A percentile compares a stretch with the other conserved stretches of the same genome.
Evolutionary conservation across 2,329 filamentous ascomycete species (phyloP).

Genomic region (Stagonosporopsis chrysanthemi): DNA sequence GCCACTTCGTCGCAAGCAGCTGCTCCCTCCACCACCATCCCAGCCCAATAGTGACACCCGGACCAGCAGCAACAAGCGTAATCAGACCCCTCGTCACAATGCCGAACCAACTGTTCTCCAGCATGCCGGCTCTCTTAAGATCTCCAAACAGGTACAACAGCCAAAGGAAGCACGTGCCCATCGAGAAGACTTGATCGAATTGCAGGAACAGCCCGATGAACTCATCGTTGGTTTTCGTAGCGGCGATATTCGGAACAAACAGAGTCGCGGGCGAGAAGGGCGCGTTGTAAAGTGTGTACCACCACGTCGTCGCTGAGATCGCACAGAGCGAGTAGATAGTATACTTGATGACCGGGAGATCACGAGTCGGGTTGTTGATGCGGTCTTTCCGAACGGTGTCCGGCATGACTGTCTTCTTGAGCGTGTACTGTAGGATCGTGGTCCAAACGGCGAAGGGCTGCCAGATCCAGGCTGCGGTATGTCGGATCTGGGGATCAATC

Average conservation of each 20-base stretch:
- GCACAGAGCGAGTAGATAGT: constrained; percentile 21
- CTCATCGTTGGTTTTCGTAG: constrained; percentile 16
- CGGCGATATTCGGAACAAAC: constrained; percentile 17
- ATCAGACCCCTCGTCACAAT: constrained; percentile 16
- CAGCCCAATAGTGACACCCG: constrained; percentile 17
- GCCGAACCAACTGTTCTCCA: constrained; percentile 19
- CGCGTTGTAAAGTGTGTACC: constrained; percentile 21
- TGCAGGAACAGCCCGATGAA: constrained; percentile 23
- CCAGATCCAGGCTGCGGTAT: constrained; percentile 24
- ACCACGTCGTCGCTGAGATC: constrained; percentile 19
- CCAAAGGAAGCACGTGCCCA: constrained; percentile 18
- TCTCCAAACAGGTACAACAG: constrained; percentile 25
- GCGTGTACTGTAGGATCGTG: constrained; percentile 20
- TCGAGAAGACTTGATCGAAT: constrained; percentile 22
- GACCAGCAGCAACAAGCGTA: constrained; percentile 12
- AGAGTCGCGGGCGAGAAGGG: constrained; percentile 16
- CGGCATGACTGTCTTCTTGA: constrained; percentile 25
- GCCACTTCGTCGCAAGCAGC: constrained; percentile 21
- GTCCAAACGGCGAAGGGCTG: constrained; percentile 23
- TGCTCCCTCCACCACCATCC: constrained; percentile 25
- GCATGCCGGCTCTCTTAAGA: constrained; percentile 22
- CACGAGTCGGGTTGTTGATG: constrained; percentile 11
- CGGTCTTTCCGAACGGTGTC: constrained; percentile 20
- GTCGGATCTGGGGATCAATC: constrained; percentile 18
- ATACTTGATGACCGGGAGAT: constrained; percentile 22